These are phyloP conservation scores for Scortechinia acanthostroma DNA, from an alignment of 2,329 filamentous ascomycete genomes.

Conservation along the genomic window DNA sequence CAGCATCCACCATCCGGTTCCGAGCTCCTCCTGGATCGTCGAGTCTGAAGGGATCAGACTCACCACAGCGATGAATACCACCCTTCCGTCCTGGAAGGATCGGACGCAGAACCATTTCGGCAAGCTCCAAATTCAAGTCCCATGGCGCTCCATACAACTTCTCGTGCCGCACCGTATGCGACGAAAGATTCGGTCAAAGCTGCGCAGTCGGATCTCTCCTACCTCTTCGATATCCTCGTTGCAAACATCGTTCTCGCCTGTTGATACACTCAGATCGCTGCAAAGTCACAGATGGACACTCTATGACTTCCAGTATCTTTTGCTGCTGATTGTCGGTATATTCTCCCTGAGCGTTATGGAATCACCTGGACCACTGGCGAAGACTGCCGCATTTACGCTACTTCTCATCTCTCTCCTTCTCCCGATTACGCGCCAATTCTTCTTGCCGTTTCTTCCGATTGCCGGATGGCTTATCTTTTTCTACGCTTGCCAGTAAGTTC, in stretches of 20 bases:
- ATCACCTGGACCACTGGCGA: constrained; percentile 71
- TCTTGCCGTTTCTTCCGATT: constrained; percentile 78
- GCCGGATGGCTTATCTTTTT: constrained; percentile 85
- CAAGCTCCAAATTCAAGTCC: constrained; percentile 32
- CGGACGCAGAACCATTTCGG: constrained; percentile 28
- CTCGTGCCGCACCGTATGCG: constrained; percentile 12
- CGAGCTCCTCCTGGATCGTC: too few relatives aligned
- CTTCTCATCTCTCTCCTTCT: constrained; percentile 68
- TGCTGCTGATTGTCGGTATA: constrained; percentile 67
- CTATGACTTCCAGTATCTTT: constrained; percentile 78
- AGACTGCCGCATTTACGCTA: constrained; percentile 64
- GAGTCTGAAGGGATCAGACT: background rate
- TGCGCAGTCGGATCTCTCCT: background rate
- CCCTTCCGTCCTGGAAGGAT: constrained; percentile 34
- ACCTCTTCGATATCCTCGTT: constrained; percentile 24
- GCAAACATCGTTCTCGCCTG: constrained; percentile 75
- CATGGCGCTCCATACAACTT: constrained; percentile 37
- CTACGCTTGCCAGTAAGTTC: constrained; percentile 78
- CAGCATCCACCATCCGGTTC: too few relatives aligned
- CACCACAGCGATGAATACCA: constrained; percentile 16
- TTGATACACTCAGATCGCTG: constrained; percentile 70
- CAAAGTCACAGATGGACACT: constrained; percentile 73
- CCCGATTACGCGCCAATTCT: constrained; percentile 83
- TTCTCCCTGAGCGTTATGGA: constrained; percentile 75
- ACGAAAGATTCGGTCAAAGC: background rate